Evolutionary conservation across 495 filamentous ascomycete genomes (phyloP), one percentile per base, ranked within the genome.

Genomic region (Xylaria curta): DNA sequence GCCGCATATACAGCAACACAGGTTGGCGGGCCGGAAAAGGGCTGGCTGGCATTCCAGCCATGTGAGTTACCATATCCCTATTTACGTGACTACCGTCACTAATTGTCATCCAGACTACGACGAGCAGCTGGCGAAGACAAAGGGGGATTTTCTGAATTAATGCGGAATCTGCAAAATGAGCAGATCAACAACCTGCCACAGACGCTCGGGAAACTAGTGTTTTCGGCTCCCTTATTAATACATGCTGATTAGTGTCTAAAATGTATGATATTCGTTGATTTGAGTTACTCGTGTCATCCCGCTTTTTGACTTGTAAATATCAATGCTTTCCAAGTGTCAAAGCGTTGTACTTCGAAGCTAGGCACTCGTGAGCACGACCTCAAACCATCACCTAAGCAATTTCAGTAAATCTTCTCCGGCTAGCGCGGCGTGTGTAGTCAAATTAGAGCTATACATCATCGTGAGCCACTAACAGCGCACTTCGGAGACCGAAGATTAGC

Each of bases 1-100:
- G 87, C 86, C 4, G 76, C 73, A n/a, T 84, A 81, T 65, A 85
- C 85, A 8, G 76, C 80, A 56, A 69, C 81, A 42, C 73, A 77
- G 36, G 76, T 79, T 4, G 79, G 79, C 4, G 79, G 76, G 9
- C 78, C 81, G 0, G 82, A 81, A 40, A 85, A 85, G 69, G 83
- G 83, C 9, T 86, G 82, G 83, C 76, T 87, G 53, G 83, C 82
- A 47, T 87, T 87, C 74, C 85, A 87, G 58, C 78, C 78, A 26
- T 86, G 77, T 78, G 74, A 69, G 77, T 60, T 26, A 8, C 24
- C 24, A 56, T 67, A 33, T 56, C 12, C 10, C 9, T 51, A 28
- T 0, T 26, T 63, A 21, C 15, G 6, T 54, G 31, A 3, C 26
- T 56, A 9, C 31, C 9, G 8, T 60, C 33, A 21, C 54, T 72